phyloP scores from a whole-genome alignment of 208 protist species.

The Leishmania gerbilli region DNA sequence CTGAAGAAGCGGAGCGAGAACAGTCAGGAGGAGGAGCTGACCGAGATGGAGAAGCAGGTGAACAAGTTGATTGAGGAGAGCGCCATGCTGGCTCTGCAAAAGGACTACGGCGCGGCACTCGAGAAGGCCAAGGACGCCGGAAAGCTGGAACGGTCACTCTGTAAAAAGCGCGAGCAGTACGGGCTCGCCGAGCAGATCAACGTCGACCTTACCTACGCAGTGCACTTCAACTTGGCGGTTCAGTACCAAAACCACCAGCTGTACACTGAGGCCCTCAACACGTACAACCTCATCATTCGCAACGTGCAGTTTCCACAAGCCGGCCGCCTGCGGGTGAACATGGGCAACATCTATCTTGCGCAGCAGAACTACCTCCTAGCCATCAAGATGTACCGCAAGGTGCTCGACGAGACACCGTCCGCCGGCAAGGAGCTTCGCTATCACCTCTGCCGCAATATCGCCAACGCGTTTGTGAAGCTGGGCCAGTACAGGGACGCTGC shows the following conservation, averaged over 20 bases:
- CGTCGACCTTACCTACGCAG: constrained; percentile 95
- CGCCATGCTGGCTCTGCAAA: constrained; percentile 86
- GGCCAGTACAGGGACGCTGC: constrained; percentile 97
- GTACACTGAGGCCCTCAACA: constrained; percentile 96
- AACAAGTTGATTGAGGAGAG: constrained; percentile 95
- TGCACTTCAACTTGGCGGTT: constrained; percentile 96
- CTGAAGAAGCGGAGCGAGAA: constrained; percentile 92
- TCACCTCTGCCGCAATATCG: constrained; percentile 97
- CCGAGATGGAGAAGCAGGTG: constrained; percentile 94
- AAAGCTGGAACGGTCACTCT: constrained; percentile 92
- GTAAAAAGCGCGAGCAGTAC: constrained; percentile 91
- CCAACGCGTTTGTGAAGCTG: constrained; percentile 95
- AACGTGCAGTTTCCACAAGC: constrained; percentile 95
- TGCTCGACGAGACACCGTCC: constrained; percentile 93
- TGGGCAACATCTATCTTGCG: constrained; percentile 98
- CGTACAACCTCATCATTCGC: constrained; percentile 95
- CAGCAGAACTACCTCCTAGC: constrained; percentile 96
- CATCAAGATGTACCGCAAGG: constrained; percentile 97
- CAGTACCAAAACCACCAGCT: constrained; percentile 96
- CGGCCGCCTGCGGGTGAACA: constrained; percentile 96
- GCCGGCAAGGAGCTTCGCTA: constrained; percentile 92
- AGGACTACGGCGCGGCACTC: constrained; percentile 89
- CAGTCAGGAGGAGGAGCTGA: constrained; percentile 91
- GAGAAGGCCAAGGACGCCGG: constrained; percentile 95
- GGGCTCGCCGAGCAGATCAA: constrained; percentile 94